Base-by-base conservation (phyloP, 495 filamentous ascomycete species). In the Penicillium flavigenum region DNA sequence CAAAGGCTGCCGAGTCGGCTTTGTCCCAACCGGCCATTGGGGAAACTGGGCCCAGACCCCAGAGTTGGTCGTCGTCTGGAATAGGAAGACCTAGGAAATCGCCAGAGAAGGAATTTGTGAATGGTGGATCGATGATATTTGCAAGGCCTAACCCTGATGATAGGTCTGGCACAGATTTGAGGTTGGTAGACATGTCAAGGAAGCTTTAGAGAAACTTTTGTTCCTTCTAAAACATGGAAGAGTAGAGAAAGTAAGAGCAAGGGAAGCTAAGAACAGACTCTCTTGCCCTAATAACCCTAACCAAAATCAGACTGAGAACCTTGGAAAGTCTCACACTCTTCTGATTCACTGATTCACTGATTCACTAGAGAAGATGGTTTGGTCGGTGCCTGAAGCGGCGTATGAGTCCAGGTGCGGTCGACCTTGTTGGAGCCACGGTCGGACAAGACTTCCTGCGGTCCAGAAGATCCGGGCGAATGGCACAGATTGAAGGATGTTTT, bases 31-130 rank as follows among this genome's bases (percentile, higher is more conserved):
- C 29, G 34, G 54, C 64, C 62, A 67, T 63, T 32, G 70, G 65
- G 16, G 72, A 73, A 16, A 74, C 57, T 12, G 70, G 64, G 51
- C 72, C 63, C 2, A 73, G 46, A 19, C 61, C 65, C 72, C 72
- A 75, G 36, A 73, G 62, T 24, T 70, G 63, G 8, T 74, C 70
- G 42, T 75, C 70, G 39, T 72, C 71, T 6, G 65, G 61, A 3
- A 69, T 59, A 10, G 70, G 50, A 19, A 75, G 61, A 0, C 62
- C 59, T 39, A 73, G 47, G 32, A 75, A 65, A 26, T 75, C 70
- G 19, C 64, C 63, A 0, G 68, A 31, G 46, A 72, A 66, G 27
- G 65, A 38, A 6, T 59, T 47, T 26, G 67, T 57, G 46, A 71
- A 68, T 16, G 69, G 36, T 16, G 61, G 34, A 19, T 51, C 55